phyloP scores from a whole-genome alignment of 1,284 basidiomycete species.

The Cryptococcus sp. region DNA sequence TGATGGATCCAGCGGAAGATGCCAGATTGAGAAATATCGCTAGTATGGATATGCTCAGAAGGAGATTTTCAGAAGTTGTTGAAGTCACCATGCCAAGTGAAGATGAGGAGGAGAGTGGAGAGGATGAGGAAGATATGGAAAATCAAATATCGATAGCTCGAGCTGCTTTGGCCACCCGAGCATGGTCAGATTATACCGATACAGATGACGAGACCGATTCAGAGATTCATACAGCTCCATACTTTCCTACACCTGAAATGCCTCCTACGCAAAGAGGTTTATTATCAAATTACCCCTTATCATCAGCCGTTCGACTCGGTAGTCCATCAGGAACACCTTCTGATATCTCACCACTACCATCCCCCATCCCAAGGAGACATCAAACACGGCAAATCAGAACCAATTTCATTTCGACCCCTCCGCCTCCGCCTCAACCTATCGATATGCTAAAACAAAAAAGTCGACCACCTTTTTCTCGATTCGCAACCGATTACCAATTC shows the following conservation, averaged over 20 bases:
- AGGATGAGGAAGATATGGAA: constrained; percentile 1
- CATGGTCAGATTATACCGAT: constrained; percentile 15
- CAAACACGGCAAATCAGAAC: neutral
- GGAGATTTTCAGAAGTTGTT: constrained; percentile 31
- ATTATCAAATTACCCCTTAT: constrained; percentile 26
- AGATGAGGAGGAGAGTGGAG: constrained; percentile 11
- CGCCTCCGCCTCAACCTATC: constrained; percentile 16
- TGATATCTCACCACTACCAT: constrained; percentile 5
- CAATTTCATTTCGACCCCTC: constrained; percentile 16
- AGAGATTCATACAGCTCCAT: constrained; percentile 25
- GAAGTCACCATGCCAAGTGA: constrained; percentile 15
- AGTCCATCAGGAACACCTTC: constrained; percentile 8
- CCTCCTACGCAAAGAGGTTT: constrained; percentile 8
- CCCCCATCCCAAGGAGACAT: neutral
- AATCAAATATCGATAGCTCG: constrained; percentile 11
- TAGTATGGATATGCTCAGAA: constrained; percentile 20
- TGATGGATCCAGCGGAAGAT: constrained; percentile 26
- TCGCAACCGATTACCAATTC: constrained; percentile 11
- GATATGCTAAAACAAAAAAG: constrained; percentile 8
- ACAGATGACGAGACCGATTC: constrained; percentile 21
- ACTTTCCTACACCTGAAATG: constrained; percentile 23
- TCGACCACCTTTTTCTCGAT: constrained; percentile 9
- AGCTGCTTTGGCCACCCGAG: constrained; percentile 17
- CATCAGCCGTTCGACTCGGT: constrained; percentile 16
- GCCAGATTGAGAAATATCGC: constrained; percentile 21